A percentile compares a stretch with the other conserved stretches of the same genome.
These are phyloP conservation scores for Aspergillus diversus DNA, from an alignment of 495 filamentous ascomycete genomes.

Conservation along the genomic window DNA sequence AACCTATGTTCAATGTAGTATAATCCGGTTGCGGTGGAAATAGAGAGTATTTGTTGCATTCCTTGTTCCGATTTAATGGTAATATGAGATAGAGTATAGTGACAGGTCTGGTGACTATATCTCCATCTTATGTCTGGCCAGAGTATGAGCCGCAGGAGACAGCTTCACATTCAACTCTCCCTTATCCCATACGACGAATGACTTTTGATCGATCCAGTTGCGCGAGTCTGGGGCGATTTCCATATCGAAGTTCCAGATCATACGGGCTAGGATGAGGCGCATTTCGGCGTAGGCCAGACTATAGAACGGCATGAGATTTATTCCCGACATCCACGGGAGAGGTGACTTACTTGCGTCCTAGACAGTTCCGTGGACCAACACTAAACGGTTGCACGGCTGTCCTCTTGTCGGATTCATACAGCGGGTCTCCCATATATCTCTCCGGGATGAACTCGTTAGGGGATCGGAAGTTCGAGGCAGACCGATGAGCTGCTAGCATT, in stretches of 20 bases:
- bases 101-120: too few relatives aligned
- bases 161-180: neutral
- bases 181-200: neutral
- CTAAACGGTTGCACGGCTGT: slow-evolving; percentile 10
- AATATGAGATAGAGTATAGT: too few relatives aligned
- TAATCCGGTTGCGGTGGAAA: too few relatives aligned
- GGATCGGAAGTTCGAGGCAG: slow-evolving; percentile 44
- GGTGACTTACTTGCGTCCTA: neutral
- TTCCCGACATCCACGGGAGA: too few relatives aligned
- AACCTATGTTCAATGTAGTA: too few relatives aligned
- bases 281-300: neutral
- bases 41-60: too few relatives aligned
- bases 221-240: neutral
- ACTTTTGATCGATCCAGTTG: neutral
- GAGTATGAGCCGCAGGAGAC: neutral
- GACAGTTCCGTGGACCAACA: slow-evolving; percentile 9
- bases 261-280: neutral
- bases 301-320: neutral
- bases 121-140: too few relatives aligned
- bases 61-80: too few relatives aligned
- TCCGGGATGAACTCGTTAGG: slow-evolving; percentile 56
- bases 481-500: slow-evolving; percentile 49
- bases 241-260: neutral
- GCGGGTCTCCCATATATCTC: slow-evolving; percentile 44
- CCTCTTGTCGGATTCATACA: slow-evolving; percentile 42